These are phyloP conservation scores for Aspergillus felis DNA, from an alignment of 2,329 filamentous ascomycete genomes.

Conservation along the genomic window DNA sequence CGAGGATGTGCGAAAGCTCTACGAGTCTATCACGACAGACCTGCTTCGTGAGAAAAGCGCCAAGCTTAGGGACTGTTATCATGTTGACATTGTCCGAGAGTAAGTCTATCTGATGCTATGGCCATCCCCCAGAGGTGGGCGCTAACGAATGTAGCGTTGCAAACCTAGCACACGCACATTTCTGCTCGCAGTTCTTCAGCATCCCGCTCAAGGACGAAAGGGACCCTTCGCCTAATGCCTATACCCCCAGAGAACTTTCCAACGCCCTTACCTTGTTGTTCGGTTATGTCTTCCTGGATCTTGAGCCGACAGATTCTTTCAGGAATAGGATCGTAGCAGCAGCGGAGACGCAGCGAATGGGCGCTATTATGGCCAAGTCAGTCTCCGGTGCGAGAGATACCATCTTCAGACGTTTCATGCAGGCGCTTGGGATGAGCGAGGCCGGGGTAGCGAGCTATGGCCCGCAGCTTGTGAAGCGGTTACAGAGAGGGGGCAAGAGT, in stretches of 20 bases:
- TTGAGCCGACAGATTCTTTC: constrained; percentile 5
- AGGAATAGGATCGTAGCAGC: neutral
- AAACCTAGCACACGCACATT: constrained; percentile 3
- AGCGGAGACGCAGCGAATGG: neutral
- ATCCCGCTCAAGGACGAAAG: neutral
- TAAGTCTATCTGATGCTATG: neutral
- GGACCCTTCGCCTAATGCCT: neutral
- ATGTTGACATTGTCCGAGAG: constrained; percentile 5
- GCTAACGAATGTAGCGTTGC: neutral
- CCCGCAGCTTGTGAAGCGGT: constrained; percentile 1
- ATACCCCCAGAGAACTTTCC: constrained; percentile 1
- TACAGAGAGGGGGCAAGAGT: constrained; percentile 4
- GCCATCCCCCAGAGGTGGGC: neutral
- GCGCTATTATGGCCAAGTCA: constrained; percentile 4
- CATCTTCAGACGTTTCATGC: neutral
- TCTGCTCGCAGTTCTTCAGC: constrained; percentile 1
- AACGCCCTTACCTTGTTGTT: constrained; percentile 3
- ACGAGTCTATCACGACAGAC: neutral
- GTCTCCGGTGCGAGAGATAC: neutral
- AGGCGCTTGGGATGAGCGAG: neutral
- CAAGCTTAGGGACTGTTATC: neutral
- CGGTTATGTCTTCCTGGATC: constrained; percentile 9
- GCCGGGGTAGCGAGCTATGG: neutral
- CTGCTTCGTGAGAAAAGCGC: neutral
- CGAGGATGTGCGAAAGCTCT: constrained; percentile 1